Evolutionary conservation across 768 basidiomycete species (phyloP).

Genomic region (Panaeolus cyanescens): DNA sequence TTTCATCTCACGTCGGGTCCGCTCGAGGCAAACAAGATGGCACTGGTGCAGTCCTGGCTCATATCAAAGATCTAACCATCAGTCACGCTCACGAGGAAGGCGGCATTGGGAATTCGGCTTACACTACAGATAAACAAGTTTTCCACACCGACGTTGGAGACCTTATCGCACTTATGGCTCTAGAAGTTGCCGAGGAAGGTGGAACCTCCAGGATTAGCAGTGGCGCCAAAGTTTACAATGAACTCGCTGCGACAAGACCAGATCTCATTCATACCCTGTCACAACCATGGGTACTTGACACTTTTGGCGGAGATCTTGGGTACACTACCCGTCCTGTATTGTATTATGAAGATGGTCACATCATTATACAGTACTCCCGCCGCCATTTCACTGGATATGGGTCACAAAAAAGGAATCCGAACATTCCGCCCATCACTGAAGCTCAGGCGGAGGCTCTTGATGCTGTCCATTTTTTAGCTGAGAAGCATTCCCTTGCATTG

Average conservation of each 20-base stretch:
- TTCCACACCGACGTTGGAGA: conserved; percentile 52
- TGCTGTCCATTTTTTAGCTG: conserved; percentile 44
- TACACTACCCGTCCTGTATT: conserved; percentile 40
- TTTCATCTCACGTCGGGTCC: conserved; percentile 48
- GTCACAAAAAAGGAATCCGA: conserved; percentile 30
- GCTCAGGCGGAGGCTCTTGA: conserved; percentile 52
- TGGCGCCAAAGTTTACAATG: conserved; percentile 45
- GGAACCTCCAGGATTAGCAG: conserved; percentile 48
- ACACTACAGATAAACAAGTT: conserved; percentile 51
- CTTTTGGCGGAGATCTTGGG: conserved; percentile 38
- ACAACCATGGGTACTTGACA: conserved; percentile 46
- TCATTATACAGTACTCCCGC: conserved; percentile 48
- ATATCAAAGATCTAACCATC: conserved; percentile 48
- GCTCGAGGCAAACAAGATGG: conserved; percentile 45
- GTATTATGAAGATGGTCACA: conserved; percentile 38
- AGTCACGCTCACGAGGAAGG: conserved; percentile 43
- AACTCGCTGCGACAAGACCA: conserved; percentile 45
- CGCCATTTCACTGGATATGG: conserved; percentile 46
- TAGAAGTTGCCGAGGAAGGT: conserved; percentile 43
- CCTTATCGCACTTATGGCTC: conserved; percentile 43
- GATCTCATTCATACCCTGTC: conserved; percentile 43
- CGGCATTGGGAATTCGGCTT: conserved; percentile 44
- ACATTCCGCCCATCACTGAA: conserved; percentile 49
- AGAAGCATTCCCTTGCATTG: conserved; percentile 42
- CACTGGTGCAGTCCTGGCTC: conserved; percentile 43